Evolutionary conservation across 345 rosid genomes (phyloP).

Genomic region (Moricandia arvensis): DNA sequence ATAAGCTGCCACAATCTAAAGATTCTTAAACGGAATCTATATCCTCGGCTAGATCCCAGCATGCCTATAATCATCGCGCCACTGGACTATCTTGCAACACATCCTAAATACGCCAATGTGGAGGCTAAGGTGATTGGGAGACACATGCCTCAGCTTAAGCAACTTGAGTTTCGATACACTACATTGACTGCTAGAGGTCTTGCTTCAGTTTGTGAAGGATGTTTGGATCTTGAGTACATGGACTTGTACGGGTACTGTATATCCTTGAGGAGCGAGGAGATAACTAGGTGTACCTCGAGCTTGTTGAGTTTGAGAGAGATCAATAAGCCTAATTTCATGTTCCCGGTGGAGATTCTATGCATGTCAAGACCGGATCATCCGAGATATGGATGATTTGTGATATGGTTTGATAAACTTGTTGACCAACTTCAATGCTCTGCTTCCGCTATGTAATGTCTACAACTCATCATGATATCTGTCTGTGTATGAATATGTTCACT

Average conservation of each 20-base stretch:
- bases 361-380: constrained; percentile 57
- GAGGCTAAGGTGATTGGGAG: constrained; percentile 61
- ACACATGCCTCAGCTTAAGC: constrained; percentile 54
- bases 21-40: constrained; percentile 54
- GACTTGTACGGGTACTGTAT: constrained; percentile 63
- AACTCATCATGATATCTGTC: too few relatives aligned
- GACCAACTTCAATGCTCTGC: not conserved
- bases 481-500: too few relatives aligned
- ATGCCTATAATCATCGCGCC: constrained; percentile 58
- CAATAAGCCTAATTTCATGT: constrained; percentile 52
- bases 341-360: constrained; percentile 53
- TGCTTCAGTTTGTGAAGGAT: constrained; percentile 48
- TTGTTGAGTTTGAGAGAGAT: constrained; percentile 52
- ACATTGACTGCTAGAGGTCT: constrained; percentile 55
- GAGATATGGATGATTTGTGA: constrained; percentile 45
- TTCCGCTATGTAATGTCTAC: too few relatives aligned
- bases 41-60: constrained; percentile 56
- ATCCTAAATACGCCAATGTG: constrained; percentile 62
- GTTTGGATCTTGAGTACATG: constrained; percentile 51
- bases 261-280: constrained; percentile 50
- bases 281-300: constrained; percentile 30
- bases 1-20: constrained; percentile 51
- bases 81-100: constrained; percentile 50
- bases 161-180: constrained; percentile 58
- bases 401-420: too few relatives aligned